Evolutionary conservation across 2,329 filamentous ascomycete genomes (phyloP), one percentile per base, ranked within the genome.

Genomic region (Colletotrichum sp.): DNA sequence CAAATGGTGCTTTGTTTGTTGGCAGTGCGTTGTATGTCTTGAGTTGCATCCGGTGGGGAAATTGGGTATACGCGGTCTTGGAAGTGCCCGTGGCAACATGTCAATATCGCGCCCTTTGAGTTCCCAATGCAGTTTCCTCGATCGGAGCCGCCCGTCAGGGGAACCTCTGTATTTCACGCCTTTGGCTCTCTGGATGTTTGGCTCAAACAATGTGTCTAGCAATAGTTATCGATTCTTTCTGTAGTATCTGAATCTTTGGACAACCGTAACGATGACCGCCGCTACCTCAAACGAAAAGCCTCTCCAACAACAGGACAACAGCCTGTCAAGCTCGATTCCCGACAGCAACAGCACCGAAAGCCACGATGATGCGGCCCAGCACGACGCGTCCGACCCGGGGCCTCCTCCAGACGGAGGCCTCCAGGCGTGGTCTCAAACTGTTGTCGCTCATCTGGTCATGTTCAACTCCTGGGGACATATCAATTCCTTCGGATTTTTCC

Each of bases 401-500:
- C 39, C 39, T 44, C 39, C 39, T 44, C 39, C 39, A n/a, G 39
- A 44, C 39, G 39, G 39, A n/a, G 39, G 39, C 19, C n/a, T 44
- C 39, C 39, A 44, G 39, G 39, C 39, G 39, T 44, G 39, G 39
- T 44, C 39, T n/a, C 39, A 44, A n/a, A 44, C 39, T 44, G 39
- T 44, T n/a, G 39, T 44, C 39, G 39, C 39, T 44, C 39, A 44
- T 44, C 39, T 44, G 39, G 39, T 44, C 19, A 44, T 44, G 39
- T 44, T 44, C 39, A 44, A 44, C 39, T 44, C 39, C 19, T 44
- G 39, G 39, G 39, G 39, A 44, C n/a, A 44, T 9, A 44, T 44
- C 39, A 44, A 44, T 6, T 57, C 52, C n/a, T 87, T 85, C 75
- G 85, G 79, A 70, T 85, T 81, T 79, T 87, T 80, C 79, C 85